Evolutionary conservation across 306 rosid species (phyloP).

Genomic region (Glycine tomentella): DNA sequence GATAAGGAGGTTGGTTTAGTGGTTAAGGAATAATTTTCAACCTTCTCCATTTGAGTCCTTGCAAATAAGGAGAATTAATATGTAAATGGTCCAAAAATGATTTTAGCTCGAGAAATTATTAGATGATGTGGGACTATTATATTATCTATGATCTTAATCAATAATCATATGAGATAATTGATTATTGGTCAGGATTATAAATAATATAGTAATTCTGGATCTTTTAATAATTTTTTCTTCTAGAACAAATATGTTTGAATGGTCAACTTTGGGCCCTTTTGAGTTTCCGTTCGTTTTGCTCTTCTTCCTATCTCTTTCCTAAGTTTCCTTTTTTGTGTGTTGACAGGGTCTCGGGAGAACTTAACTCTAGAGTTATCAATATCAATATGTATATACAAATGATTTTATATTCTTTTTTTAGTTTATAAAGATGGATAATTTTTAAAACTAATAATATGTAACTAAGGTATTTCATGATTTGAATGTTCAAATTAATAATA

Average conservation of each 20-base stretch:
- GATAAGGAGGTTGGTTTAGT: background rate
- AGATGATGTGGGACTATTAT: too few relatives aligned
- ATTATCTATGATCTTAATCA: too few relatives aligned
- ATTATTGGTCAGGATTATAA: too few relatives aligned
- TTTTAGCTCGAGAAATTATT: too few relatives aligned
- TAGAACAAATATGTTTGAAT: background rate
- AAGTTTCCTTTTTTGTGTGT: background rate
- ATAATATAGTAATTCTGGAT: too few relatives aligned
- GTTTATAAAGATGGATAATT: background rate
- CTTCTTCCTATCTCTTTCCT: background rate
- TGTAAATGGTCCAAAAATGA: background rate
- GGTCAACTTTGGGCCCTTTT: constrained; percentile 11
- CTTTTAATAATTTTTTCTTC: too few relatives aligned
- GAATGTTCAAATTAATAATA: background rate
- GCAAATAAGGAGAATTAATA: background rate
- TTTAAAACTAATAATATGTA: background rate
- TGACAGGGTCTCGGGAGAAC: background rate
- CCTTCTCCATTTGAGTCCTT: too few relatives aligned
- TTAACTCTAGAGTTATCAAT: background rate
- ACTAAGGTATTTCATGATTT: background rate
- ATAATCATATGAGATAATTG: too few relatives aligned
- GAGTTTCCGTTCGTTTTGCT: background rate
- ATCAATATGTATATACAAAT: background rate
- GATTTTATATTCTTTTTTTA: background rate
- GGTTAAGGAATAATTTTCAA: constrained; percentile 4